A percentile compares a stretch with the other conserved stretches of the same genome.
Conservation (phyloP, 305 asterid species). For the Coffea humblotiana region DNA sequence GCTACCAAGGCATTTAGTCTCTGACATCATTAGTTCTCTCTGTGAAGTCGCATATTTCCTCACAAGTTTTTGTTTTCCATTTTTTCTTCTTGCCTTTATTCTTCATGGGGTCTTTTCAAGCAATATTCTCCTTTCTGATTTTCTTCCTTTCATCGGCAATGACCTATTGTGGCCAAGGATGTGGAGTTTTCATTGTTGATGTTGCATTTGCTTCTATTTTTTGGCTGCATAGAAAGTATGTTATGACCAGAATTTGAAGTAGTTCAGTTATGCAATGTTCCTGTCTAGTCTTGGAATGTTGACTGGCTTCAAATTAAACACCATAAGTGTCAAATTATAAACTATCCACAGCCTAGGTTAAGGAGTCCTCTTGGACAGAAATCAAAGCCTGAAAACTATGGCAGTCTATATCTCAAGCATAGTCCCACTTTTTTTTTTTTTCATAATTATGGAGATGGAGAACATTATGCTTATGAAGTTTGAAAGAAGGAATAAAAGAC, state of each 20-base stretch:
- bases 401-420: too few species aligned
- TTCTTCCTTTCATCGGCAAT: neutral
- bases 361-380: too few species aligned
- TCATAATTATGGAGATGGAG: neutral
- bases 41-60: neutral
- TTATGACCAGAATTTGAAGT: neutral
- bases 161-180: neutral
- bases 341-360: neutral
- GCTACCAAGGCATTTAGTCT: neutral
- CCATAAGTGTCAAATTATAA: too few species aligned
- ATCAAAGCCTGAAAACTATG: neutral
- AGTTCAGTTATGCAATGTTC: neutral
- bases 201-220: neutral
- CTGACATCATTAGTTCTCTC: neutral
- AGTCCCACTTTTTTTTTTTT: neutral
- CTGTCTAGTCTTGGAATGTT: neutral
- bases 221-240: neutral
- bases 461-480: too few species aligned
- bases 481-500: neutral
- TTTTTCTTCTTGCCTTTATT: neutral
- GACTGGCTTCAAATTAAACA: too few species aligned
- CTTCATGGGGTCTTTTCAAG: neutral
- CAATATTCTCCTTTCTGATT: neutral
- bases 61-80: neutral
- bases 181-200: neutral